phyloP scores from a whole-genome alignment of 352 stramenopile genomes.

The Globisporangium cystogenes region DNA sequence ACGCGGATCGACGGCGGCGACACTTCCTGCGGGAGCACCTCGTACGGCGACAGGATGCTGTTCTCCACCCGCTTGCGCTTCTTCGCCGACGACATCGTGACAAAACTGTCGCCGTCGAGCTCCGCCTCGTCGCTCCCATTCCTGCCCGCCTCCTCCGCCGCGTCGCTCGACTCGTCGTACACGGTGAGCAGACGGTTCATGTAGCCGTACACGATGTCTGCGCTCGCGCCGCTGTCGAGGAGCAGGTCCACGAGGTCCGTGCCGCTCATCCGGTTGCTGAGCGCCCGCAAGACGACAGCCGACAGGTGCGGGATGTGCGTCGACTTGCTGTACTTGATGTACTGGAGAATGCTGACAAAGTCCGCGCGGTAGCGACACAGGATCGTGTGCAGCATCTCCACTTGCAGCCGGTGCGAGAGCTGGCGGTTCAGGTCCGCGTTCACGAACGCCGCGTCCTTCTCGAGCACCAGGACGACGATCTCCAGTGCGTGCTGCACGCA shows the following conservation, averaged over 20 bases:
- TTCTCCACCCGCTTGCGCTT: constrained; percentile 38
- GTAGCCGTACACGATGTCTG: constrained; percentile 69
- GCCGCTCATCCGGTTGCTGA: constrained; percentile 64
- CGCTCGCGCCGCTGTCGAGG: constrained; percentile 55
- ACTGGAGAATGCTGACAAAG: constrained; percentile 79
- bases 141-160: constrained; percentile 11
- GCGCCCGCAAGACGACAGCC: constrained; percentile 52
- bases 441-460: constrained; percentile 69
- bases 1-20: constrained; percentile 44
- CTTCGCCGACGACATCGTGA: constrained; percentile 31
- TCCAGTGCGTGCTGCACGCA: constrained; percentile 75
- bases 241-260: constrained; percentile 58
- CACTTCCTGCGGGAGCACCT: constrained; percentile 37
- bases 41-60: constrained; percentile 37
- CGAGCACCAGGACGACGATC: constrained; percentile 67
- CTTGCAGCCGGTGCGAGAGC: constrained; percentile 53
- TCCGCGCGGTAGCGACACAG: constrained; percentile 61
- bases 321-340: constrained; percentile 81
- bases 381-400: constrained; percentile 76
- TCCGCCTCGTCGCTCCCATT: constrained; percentile 11
- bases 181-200: constrained; percentile 75
- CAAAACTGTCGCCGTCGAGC: constrained; percentile 18
- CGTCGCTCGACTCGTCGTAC: constrained; percentile 37
- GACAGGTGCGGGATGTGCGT: constrained; percentile 67
- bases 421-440: constrained; percentile 45